Percentiles rank a stretch among this genome's conserved stretches.
Conservation (phyloP, 2,329 filamentous ascomycete genomes). For the Aspergillus fumigatus region DNA sequence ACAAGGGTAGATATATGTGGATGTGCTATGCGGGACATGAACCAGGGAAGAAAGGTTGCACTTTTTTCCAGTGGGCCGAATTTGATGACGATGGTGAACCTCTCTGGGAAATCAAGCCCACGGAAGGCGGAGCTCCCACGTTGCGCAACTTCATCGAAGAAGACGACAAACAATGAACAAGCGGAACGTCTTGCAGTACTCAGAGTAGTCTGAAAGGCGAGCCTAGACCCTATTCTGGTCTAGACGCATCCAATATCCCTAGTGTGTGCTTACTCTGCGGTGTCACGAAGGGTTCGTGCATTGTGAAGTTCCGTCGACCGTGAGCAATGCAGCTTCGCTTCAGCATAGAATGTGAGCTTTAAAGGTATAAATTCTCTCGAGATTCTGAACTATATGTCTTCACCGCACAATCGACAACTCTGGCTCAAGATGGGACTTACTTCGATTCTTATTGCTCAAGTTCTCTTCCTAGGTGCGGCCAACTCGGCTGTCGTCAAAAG, state of each 20-base stretch:
- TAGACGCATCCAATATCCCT: not conserved
- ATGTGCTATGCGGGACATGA: slow-evolving; percentile 71
- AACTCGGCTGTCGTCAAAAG: not conserved
- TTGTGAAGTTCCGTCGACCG: not conserved
- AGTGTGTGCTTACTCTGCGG: not conserved
- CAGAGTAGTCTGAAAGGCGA: not conserved
- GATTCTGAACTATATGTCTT: not conserved
- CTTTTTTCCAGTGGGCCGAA: slow-evolving; percentile 78
- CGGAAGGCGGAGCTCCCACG: slow-evolving; percentile 16
- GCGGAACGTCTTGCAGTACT: not conserved
- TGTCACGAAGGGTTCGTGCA: not conserved
- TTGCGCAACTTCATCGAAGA: slow-evolving; percentile 23
- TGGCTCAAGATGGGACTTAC: not conserved
- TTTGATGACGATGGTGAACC: slow-evolving; percentile 86
- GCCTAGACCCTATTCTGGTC: not conserved
- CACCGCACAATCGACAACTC: not conserved
- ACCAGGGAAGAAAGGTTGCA: slow-evolving; percentile 54
- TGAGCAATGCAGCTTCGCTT: not conserved
- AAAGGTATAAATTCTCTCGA: not conserved
- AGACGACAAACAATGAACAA: not conserved
- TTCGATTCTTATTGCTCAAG: not conserved
- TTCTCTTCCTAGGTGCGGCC: not conserved
- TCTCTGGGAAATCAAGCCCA: slow-evolving; percentile 46
- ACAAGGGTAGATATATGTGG: slow-evolving; percentile 81
- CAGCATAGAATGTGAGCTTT: not conserved